phyloP scores from a whole-genome alignment of 108 stramenopile genomes.

The Cylindrotheca fusiformis region DNA sequence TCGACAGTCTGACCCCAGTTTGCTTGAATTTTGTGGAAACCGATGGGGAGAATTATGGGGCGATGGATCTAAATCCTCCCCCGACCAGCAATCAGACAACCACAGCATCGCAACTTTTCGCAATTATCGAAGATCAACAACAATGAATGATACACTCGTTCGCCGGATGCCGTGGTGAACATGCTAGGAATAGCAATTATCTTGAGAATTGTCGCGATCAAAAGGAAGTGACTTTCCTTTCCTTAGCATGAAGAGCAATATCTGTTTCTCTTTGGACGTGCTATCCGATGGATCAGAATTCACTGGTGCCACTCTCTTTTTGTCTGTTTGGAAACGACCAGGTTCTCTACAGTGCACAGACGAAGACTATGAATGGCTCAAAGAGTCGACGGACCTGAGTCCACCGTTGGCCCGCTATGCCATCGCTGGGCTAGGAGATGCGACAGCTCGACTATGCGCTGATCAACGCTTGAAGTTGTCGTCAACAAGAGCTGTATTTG shows the following conservation, averaged over 20 bases:
- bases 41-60: no score
- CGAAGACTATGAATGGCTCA: slow-evolving; percentile 12
- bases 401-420: slow-evolving; percentile 57
- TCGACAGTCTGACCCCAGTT: no score
- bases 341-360: neutral
- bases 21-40: no score
- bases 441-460: slow-evolving; percentile 53
- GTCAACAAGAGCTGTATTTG: slow-evolving; percentile 36
- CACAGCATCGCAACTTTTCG: no score
- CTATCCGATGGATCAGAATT: slow-evolving; percentile 73
- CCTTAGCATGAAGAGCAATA: neutral
- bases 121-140: no score
- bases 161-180: no score
- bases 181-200: no score
- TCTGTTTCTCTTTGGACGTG: slow-evolving; percentile 52
- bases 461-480: slow-evolving; percentile 70
- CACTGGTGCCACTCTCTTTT: slow-evolving; percentile 67
- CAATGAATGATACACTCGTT: no score
- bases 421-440: slow-evolving; percentile 56
- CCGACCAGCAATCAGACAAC: no score
- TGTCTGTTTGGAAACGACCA: slow-evolving; percentile 49
- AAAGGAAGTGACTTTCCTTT: no score
- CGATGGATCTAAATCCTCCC: no score
- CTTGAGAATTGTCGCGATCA: no score
- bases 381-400: neutral